Conservation (phyloP, 805 yeast species). For the Maudiozyma barnettii region DNA sequence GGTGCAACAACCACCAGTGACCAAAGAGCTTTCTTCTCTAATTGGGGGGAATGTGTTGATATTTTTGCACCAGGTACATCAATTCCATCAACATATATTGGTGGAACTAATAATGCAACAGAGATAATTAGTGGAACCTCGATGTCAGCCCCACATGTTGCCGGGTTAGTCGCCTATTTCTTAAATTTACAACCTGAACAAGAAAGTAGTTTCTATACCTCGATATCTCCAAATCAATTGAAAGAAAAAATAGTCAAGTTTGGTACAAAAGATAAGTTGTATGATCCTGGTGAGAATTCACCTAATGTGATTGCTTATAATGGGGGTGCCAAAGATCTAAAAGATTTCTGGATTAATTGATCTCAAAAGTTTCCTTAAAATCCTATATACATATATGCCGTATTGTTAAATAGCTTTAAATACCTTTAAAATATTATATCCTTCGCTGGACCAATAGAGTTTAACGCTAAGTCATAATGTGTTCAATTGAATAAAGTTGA, state of each 20-base stretch:
- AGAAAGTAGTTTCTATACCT: constrained; percentile 50
- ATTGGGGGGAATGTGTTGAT: constrained; percentile 91
- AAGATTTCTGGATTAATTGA: constrained; percentile 44
- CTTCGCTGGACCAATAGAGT: no score
- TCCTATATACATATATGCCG: neutral
- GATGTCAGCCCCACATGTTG: constrained; percentile 96
- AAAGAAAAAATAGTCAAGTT: constrained; percentile 63
- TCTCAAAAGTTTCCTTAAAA: neutral
- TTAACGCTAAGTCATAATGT: no score
- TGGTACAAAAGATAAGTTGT: constrained; percentile 49
- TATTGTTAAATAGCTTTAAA: no score
- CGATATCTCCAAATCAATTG: constrained; percentile 55
- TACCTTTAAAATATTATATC: no score
- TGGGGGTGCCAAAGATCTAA: constrained; percentile 67
- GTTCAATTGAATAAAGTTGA: no score
- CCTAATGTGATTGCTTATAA: constrained; percentile 70
- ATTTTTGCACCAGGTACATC: constrained; percentile 93
- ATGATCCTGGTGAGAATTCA: constrained; percentile 59
- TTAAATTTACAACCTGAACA: constrained; percentile 73
- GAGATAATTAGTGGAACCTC: constrained; percentile 88
- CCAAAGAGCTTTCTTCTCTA: constrained; percentile 86
- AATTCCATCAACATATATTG: constrained; percentile 73
- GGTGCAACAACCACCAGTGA: constrained; percentile 89
- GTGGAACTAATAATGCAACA: constrained; percentile 54
- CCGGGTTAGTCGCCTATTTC: constrained; percentile 83